These are phyloP conservation scores for Pharnaceum exiguum DNA, from an alignment of 148 eudicot genomes.

Conservation along the genomic window DNA sequence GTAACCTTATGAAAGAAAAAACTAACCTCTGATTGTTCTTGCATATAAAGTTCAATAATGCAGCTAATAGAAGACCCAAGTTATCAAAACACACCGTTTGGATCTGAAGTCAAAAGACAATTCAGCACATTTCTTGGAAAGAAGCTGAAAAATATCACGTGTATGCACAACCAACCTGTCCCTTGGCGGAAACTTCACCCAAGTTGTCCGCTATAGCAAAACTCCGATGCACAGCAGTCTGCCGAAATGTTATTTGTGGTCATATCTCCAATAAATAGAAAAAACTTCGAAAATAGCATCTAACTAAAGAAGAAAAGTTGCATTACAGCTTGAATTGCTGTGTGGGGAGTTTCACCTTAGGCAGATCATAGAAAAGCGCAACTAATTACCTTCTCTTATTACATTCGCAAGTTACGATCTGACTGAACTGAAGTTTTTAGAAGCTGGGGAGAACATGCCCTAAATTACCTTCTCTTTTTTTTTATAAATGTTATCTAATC, in stretches of 20 bases:
- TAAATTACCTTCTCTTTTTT: no score
- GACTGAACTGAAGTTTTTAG: no score
- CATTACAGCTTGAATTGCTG: not conserved
- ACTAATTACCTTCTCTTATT: not conserved
- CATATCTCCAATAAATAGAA: not conserved
- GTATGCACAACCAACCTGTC: constrained; percentile 51
- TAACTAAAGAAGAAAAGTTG: not conserved
- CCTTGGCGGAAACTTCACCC: constrained; percentile 97
- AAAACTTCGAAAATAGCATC: not conserved
- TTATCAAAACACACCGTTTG: constrained; percentile 97
- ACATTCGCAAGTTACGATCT: no score
- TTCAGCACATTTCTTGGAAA: constrained; percentile 9
- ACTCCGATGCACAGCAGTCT: constrained; percentile 95
- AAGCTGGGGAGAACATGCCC: no score
- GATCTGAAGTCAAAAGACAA: constrained; percentile 48
- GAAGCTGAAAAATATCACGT: not conserved
- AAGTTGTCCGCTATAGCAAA: constrained; percentile 88
- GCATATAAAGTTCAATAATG: constrained; percentile 54
- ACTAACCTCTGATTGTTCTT: constrained; percentile 66
- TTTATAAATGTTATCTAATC: no score
- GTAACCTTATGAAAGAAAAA: constrained; percentile 1
- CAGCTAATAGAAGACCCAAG: constrained; percentile 90
- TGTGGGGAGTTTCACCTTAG: not conserved
- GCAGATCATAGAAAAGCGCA: not conserved
- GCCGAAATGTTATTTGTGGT: constrained; percentile 15